Evolutionary conservation across 1,284 basidiomycete genomes (phyloP), one percentile per base, ranked within the genome.

Genomic region (Laetiporus sulphureus): DNA sequence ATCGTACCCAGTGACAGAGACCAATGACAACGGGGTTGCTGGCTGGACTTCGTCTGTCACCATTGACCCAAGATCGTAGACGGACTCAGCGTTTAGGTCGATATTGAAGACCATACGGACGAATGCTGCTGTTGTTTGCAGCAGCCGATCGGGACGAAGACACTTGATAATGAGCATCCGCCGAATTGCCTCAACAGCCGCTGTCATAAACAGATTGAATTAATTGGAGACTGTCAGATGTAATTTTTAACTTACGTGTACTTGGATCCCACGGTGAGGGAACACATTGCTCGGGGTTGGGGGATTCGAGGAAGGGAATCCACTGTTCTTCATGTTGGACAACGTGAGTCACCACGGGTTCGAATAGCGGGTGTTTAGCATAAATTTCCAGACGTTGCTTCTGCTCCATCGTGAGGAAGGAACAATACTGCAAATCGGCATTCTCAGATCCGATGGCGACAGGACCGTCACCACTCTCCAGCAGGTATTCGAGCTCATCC

Each of bases 1-100:
- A 61, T 98, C 94, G 58, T 96, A 94, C n/a, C 94, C 94, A 1
- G 90, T 81, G 3, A 97, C 91, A 5, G 93, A 97, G 25, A 92
- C 82, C 38, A 98, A 68, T 8, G 90, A 86, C n/a, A 97, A 66
- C 1, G 94, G 92, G 1, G 89, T 91, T 2, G 76, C 73, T 1
- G 91, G 75, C 10, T 77, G 74, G 25, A 93, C 77, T 59, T 97
- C 89, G 50, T 86, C 75, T 4, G 72, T 56, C 20, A 95, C 91
- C 67, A 96, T 81, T 6, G 67, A 63, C 16, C 75, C 73, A 29
- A 98, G 75, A 48, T 93, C 85, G 56, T 81, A 88, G 32, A 72
- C 71, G 2, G 87, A 74, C 56, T 82, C 75, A 3, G 67, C 63
- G 13, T 86, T 74, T n/a, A 95, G 67, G 50, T 93, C 89, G n/a